Base-by-base conservation (phyloP, 345 rosid genomes). In the Tarenaya hassleriana region DNA sequence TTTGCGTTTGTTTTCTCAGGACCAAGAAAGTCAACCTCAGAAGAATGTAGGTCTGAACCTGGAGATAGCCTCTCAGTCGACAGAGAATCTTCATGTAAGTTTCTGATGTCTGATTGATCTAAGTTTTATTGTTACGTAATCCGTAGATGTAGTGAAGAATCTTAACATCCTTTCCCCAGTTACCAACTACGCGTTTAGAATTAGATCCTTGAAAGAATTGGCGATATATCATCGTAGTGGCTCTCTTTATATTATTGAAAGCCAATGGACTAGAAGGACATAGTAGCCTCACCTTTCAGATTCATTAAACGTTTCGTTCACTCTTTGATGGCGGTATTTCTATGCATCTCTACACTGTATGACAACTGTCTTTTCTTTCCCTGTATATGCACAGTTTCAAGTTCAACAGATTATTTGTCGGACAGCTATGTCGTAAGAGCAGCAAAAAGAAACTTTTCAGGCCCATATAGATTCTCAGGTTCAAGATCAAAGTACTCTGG, bases 1-100 rank as follows among this genome's bases (percentile, higher is more conserved):
- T 71, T 91, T 63, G 57, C 58, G 56, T 16, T 50, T 43, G 38
- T 74, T 37, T 44, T 67, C 40, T 47, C 32, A 6, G 18, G 79
- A 51, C 43, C 62, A 45, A 47, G 56, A 16, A 74, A 67, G 54
- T 11, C 50, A 17, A 32, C 52, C 14, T 33, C 63, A 8, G 20
- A 56, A 16, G 72, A 67, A 24, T 53, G 61, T 66, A 49, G 47
- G 60, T 60, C 71, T 67, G 72, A 67, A 42, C 54, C 54, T 43
- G 59, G 58, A 55, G 67, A 50, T 7, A 66, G 9, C 27, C 39
- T 51, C 56, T 54, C 48, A 13, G 62, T n/a, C 31, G 68, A 60
- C 61, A 41, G 61, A 56, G 62, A 56, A 20, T 38, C 64, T 43
- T 69, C 87, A 50, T 80, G 98, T 87, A 75, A 82, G 88, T 73